Percentiles rank a stretch among this genome's conserved stretches.
phyloP scores from a whole-genome alignment of 805 yeast species.

The Nakazawaea peltata region DNA sequence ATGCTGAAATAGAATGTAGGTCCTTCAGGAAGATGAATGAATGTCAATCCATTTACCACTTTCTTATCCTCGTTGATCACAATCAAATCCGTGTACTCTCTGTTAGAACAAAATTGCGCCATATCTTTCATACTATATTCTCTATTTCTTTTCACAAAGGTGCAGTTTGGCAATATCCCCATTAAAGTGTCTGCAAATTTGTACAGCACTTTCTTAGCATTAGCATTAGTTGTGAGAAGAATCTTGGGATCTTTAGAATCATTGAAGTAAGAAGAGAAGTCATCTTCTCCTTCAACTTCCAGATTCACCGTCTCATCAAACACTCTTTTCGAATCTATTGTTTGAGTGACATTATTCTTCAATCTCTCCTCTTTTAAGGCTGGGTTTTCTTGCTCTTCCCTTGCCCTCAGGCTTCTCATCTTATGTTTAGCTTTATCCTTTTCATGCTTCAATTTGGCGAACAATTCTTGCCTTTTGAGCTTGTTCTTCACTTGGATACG shows the following conservation, averaged over 20 bases:
- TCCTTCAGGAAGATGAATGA: conserved; percentile 90
- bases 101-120: conserved; percentile 70
- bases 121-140: conserved; percentile 83
- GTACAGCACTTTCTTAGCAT: conserved; percentile 81
- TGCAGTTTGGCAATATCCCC: conserved; percentile 78
- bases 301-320: conserved; percentile 73
- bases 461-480: conserved; percentile 70
- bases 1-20: conserved; percentile 91
- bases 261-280: conserved; percentile 50
- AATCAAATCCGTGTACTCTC: conserved; percentile 82
- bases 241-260: conserved; percentile 70
- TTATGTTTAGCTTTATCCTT: conserved; percentile 71
- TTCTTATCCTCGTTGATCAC: conserved; percentile 94
- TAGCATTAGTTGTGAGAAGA: conserved; percentile 79
- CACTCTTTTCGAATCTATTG: conserved; percentile 78
- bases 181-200: conserved; percentile 82
- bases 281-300: conserved; percentile 56
- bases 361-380: conserved; percentile 75
- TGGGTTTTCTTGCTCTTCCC: conserved; percentile 79
- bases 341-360: conserved; percentile 67
- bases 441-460: conserved; percentile 65
- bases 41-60: conserved; percentile 83
- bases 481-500: conserved; percentile 54
- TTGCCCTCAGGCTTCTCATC: conserved; percentile 74
- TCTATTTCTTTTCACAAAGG: conserved; percentile 80